phyloP scores from a whole-genome alignment of 2,329 filamentous ascomycete species.

The Aspergillus spinulosporus region DNA sequence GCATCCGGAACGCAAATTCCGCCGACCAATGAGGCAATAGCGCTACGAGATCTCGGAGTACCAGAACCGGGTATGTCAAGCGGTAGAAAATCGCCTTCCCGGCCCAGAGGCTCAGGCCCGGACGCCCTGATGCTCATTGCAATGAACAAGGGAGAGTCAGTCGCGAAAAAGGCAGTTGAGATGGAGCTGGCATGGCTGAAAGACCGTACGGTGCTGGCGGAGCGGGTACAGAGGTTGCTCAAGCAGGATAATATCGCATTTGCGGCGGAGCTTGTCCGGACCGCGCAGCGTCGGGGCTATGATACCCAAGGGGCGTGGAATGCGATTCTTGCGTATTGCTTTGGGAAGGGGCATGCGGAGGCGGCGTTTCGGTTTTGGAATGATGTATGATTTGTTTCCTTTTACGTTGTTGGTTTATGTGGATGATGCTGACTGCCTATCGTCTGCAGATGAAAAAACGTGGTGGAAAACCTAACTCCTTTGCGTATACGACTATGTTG shows the following conservation, averaged over 20 bases:
- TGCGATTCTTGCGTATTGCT: conserved; percentile 70
- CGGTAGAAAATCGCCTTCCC: too few species aligned
- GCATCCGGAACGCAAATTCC: background rate
- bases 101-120: too few species aligned
- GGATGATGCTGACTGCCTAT: conserved; percentile 14
- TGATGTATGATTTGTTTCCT: conserved; percentile 58
- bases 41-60: background rate
- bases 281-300: conserved; percentile 62
- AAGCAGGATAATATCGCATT: conserved; percentile 61
- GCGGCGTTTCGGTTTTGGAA: conserved; percentile 81
- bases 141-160: conserved; percentile 5
- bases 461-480: conserved; percentile 72
- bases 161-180: conserved; percentile 21
- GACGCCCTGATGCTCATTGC: conserved; percentile 19
- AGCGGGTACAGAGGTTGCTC: conserved; percentile 65
- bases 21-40: background rate
- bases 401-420: background rate
- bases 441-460: conserved; percentile 84
- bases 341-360: conserved; percentile 62
- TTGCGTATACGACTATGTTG: conserved; percentile 83
- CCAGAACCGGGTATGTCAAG: background rate
- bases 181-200: conserved; percentile 63
- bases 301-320: conserved; percentile 83
- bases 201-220: conserved; percentile 72
- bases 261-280: conserved; percentile 67